Evolutionary conservation across 2,329 filamentous ascomycete genomes (phyloP), one percentile per base, ranked within the genome.

Genomic region (Colletotrichum acutatum): DNA sequence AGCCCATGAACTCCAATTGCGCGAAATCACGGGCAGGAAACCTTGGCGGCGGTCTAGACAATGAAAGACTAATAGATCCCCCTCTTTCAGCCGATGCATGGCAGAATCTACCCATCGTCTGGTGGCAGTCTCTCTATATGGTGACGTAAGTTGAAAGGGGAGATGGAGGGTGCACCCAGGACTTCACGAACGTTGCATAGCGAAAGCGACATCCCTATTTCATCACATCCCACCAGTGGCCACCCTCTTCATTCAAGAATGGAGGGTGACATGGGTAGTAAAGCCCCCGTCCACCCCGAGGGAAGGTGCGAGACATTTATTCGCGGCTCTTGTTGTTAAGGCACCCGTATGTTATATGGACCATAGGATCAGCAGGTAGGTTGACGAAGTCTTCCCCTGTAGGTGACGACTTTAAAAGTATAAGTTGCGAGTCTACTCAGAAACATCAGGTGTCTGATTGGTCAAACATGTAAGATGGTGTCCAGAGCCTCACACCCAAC

Each of bases 11-110:
- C 32, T 34, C 22, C 32, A 30, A 49, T 54, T 54, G 26, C 42
- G 14, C 12, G 30, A 19, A 46, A 46, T n/a, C 8, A 9, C 60
- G 16, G n/a, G 59, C 22, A 19, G 26, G 26, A 26, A 60, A 49
- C 52, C 59, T 56, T 52, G 70, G 22, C 54, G 12, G 2, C 14
- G 46, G 54, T 65, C 54, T 60, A 46, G 59, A 69, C 70, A 34
- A 19, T 14, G 5, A n/a, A 26, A 46, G 37, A 26, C 11, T 5
- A 24, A 37, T 53, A 12, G 53, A 56, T 70, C 19, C 60, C 66
- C 66, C 66, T 69, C 59, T 69, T 65, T 72, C 60, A 42, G 52
- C 32, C 60, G 54, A 72, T 72, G 66, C 66, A 53, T 46, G 24
- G 32, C 54, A 22, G 26, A 65, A 34, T 24, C 70, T 72, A 60